These are phyloP conservation scores for Dicorynia guianensis DNA, from an alignment of 306 rosid species.

Conservation along the genomic window DNA sequence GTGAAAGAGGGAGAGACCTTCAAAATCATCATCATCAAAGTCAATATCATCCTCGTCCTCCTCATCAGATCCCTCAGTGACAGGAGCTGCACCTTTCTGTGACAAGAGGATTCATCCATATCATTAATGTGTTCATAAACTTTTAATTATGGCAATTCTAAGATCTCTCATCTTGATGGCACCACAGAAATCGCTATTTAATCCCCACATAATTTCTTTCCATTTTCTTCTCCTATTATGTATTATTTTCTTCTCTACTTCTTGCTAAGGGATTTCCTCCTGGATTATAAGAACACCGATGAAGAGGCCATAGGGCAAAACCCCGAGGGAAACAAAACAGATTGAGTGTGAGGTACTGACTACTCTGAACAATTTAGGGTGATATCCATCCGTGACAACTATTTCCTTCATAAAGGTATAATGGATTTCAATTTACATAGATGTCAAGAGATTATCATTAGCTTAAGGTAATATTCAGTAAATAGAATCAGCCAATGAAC, in stretches of 20 bases:
- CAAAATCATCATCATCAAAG: slow-evolving; percentile 91
- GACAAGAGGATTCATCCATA: slow-evolving; percentile 15
- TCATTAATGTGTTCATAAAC: slow-evolving; percentile 13
- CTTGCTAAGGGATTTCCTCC: not conserved
- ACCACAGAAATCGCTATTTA: not conserved
- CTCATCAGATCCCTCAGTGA: slow-evolving; percentile 69
- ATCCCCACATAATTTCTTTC: not conserved
- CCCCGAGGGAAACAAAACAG: not conserved
- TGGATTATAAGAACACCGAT: not conserved
- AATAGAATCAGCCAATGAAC: no score
- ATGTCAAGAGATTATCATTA: no score
- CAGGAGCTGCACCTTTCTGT: slow-evolving; percentile 77
- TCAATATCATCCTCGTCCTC: slow-evolving; percentile 88
- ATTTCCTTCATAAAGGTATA: no score
- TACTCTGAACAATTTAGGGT: no score
- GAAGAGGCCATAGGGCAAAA: not conserved
- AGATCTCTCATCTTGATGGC: slow-evolving; percentile 8
- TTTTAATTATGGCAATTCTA: not conserved
- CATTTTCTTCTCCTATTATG: not conserved
- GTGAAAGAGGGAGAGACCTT: slow-evolving; percentile 61
- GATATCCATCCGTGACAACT: no score
- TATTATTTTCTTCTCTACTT: not conserved
- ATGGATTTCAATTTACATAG: no score
- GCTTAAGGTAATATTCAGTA: no score
- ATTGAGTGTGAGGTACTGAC: no score